Evolutionary conservation across 176 grass and related monocot genomes (phyloP).

Genomic region (sorghum (Sorghum bicolor)): DNA sequence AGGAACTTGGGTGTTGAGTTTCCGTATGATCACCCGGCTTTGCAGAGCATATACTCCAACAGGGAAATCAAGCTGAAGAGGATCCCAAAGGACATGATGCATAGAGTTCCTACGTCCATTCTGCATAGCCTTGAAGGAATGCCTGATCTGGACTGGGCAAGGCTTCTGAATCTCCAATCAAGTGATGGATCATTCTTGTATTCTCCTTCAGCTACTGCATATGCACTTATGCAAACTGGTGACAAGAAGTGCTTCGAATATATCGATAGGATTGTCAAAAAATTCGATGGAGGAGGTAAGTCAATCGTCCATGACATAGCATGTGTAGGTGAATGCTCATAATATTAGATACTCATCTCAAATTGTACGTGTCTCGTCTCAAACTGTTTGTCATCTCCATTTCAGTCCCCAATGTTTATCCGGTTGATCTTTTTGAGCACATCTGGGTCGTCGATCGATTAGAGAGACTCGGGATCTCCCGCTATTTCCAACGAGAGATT

Average conservation of each 20-base stretch:
- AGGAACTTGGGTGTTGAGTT: conserved; percentile 53
- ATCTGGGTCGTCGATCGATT: conserved; percentile 71
- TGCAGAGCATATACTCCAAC: conserved; percentile 56
- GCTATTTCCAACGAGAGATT: conserved; percentile 74
- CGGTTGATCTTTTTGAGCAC: conserved; percentile 78
- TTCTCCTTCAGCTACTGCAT: conserved; percentile 82
- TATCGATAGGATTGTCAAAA: conserved; percentile 48
- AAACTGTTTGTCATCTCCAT: conserved; percentile 3
- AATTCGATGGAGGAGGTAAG: conserved; percentile 76
- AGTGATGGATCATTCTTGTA: conserved; percentile 76
- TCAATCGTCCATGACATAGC: not conserved
- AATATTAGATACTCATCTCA: not conserved
- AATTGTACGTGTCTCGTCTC: not conserved
- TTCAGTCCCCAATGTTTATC: conserved; percentile 82
- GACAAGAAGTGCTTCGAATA: conserved; percentile 74
- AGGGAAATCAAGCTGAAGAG: conserved; percentile 78
- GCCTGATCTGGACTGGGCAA: conserved; percentile 65
- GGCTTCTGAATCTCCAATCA: conserved; percentile 65
- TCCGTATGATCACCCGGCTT: conserved; percentile 50
- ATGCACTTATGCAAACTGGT: conserved; percentile 67
- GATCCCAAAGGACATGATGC: conserved; percentile 85
- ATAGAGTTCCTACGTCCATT: conserved; percentile 72
- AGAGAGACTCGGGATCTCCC: conserved; percentile 67
- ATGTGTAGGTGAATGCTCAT: not conserved
- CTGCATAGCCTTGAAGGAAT: conserved; percentile 90